Conservation (phyloP, 805 yeast genomes). For the Blastobotrys attinorum region DNA sequence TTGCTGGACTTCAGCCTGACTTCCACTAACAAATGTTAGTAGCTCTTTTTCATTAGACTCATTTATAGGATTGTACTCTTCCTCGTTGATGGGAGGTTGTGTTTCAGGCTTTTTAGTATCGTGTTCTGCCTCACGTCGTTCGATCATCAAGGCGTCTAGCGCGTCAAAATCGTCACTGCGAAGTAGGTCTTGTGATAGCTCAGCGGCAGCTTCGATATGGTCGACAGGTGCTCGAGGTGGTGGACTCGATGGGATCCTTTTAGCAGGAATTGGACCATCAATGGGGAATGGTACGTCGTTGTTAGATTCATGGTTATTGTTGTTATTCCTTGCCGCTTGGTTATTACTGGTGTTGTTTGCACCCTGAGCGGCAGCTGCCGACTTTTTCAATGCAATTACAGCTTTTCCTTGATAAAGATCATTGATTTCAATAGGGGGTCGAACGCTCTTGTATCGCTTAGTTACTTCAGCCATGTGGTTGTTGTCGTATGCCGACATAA, state of each 20-base stretch:
- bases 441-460: constrained; percentile 11
- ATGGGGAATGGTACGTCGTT: neutral
- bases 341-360: neutral
- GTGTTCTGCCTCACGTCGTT: neutral
- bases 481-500: constrained; percentile 36
- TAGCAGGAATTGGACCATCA: neutral
- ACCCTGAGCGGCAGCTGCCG: neutral
- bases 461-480: constrained; percentile 20
- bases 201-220: neutral
- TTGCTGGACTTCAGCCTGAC: constrained; percentile 2
- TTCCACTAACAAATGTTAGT: constrained; percentile 2
- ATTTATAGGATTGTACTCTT: constrained; percentile 2
- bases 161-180: neutral
- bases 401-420: neutral
- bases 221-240: neutral
- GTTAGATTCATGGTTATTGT: neutral
- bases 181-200: neutral
- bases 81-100: neutral
- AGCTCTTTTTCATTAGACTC: neutral
- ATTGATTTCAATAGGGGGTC: neutral
- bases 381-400: neutral
- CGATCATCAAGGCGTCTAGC: neutral
- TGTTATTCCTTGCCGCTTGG: neutral
- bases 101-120: neutral
- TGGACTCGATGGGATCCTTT: neutral